Percentiles rank a stretch among this genome's conserved stretches.
These are phyloP conservation scores for Hypomontagnella submonticulosa DNA, from an alignment of 495 filamentous ascomycete genomes.

Conservation along the genomic window DNA sequence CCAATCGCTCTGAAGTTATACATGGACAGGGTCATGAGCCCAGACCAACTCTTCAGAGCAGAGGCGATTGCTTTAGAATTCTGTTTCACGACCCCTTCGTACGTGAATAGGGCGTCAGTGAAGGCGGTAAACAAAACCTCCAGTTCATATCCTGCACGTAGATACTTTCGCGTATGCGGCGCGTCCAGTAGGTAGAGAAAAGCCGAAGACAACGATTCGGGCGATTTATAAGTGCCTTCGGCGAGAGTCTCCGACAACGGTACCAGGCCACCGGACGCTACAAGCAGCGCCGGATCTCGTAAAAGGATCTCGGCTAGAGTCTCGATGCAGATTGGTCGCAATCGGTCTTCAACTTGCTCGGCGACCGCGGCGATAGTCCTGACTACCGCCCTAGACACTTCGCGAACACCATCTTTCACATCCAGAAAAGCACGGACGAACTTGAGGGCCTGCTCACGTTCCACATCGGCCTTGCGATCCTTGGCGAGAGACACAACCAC, in stretches of 20 bases:
- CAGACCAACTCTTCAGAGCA: slow-evolving; percentile 94
- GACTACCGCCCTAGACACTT: slow-evolving; percentile 86
- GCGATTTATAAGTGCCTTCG: slow-evolving; percentile 90
- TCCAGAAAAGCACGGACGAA: slow-evolving; percentile 96
- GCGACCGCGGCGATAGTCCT: slow-evolving; percentile 90
- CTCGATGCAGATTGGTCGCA: slow-evolving; percentile 88
- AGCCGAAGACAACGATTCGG: slow-evolving; percentile 82
- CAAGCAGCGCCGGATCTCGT: slow-evolving; percentile 80
- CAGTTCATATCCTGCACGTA: slow-evolving; percentile 81
- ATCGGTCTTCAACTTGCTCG: slow-evolving; percentile 81
- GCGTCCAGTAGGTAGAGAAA: slow-evolving; percentile 91
- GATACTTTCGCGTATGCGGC: slow-evolving; percentile 79
- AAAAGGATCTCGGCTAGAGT: slow-evolving; percentile 92
- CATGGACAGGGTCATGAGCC: slow-evolving; percentile 84
- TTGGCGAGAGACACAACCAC: slow-evolving; percentile 92
- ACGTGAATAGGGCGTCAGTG: slow-evolving; percentile 79
- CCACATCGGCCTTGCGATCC: slow-evolving; percentile 93
- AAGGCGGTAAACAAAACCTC: slow-evolving; percentile 88
- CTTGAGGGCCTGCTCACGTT: slow-evolving; percentile 96
- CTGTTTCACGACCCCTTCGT: slow-evolving; percentile 81
- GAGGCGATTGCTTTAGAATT: slow-evolving; percentile 86
- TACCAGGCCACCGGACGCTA: slow-evolving; percentile 81
- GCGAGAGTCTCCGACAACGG: slow-evolving; percentile 85
- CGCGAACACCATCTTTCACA: slow-evolving; percentile 89
- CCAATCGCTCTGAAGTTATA: slow-evolving; percentile 83